A percentile compares a stretch with the other conserved stretches of the same genome.
Evolutionary conservation across 352 stramenopile genomes (phyloP).

Genomic region (Phytophthora brassicae): DNA sequence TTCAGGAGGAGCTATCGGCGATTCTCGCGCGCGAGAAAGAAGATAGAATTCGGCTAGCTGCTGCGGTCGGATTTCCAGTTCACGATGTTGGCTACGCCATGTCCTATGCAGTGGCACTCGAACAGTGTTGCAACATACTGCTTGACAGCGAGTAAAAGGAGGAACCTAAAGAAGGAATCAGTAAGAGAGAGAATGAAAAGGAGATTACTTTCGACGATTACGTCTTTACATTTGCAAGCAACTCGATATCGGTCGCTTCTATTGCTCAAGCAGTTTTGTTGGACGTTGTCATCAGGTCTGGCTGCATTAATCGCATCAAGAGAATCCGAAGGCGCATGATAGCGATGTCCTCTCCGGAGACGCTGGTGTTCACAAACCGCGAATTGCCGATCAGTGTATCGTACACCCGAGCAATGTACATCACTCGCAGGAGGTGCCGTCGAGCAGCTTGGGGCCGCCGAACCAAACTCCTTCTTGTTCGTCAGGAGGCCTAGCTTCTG

Average conservation of each 20-base stretch:
- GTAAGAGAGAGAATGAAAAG: background rate
- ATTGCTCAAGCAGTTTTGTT: background rate
- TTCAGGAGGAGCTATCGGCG: background rate
- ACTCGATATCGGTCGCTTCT: background rate
- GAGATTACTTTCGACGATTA: too few species aligned
- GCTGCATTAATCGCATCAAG: background rate
- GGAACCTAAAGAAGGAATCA: too few species aligned
- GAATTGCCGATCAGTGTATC: background rate
- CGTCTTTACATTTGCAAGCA: background rate
- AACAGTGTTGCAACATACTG: background rate
- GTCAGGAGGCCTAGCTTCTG: background rate
- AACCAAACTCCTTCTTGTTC: slow-evolving; percentile 3
- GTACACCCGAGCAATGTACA: slow-evolving; percentile 2
- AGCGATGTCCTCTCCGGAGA: background rate
- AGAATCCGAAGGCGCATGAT: slow-evolving; percentile 1
- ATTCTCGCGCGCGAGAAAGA: background rate
- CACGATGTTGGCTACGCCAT: background rate
- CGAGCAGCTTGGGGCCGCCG: background rate
- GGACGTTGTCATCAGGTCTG: background rate
- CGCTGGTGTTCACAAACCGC: background rate
- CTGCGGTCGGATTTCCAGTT: background rate
- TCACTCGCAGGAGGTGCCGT: slow-evolving; percentile 9
- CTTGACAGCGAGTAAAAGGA: too few species aligned
- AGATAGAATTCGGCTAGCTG: background rate
- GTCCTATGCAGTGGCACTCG: background rate